phyloP scores from a whole-genome alignment of 306 rosid genomes.

The Erythrophleum fordii region DNA sequence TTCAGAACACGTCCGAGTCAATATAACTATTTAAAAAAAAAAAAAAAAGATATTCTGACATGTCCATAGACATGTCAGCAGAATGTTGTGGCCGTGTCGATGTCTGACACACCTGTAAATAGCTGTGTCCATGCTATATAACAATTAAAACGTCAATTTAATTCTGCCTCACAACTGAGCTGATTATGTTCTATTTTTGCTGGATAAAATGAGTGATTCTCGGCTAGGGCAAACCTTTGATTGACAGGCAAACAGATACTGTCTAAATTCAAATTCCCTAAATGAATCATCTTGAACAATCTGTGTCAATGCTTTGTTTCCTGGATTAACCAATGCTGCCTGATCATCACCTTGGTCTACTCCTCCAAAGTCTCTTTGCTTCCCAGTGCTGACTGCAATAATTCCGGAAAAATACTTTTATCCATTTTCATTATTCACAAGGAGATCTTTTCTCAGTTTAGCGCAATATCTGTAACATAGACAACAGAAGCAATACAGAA shows the following conservation, averaged over 20 bases:
- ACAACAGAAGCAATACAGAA: slow-evolving; percentile 36
- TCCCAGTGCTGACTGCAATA: slow-evolving; percentile 74
- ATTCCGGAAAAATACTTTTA: slow-evolving; percentile 31
- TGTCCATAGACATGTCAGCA: neutral
- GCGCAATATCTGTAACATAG: slow-evolving; percentile 23
- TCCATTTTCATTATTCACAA: slow-evolving; percentile 38
- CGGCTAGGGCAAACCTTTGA: slow-evolving; percentile 70
- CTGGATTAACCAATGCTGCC: slow-evolving; percentile 79
- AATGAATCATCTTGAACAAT: slow-evolving; percentile 95
- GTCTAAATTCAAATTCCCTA: slow-evolving; percentile 97
- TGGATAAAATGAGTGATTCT: slow-evolving; percentile 26
- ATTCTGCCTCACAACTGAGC: slow-evolving; percentile 26
- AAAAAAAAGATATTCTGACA: neutral
- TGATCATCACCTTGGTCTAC: slow-evolving; percentile 89
- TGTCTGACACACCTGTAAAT: neutral
- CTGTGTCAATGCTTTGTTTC: slow-evolving; percentile 81
- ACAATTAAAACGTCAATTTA: slow-evolving; percentile 19
- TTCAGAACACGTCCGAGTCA: neutral
- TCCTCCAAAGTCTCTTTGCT: slow-evolving; percentile 91
- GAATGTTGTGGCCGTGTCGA: neutral
- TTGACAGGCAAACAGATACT: slow-evolving; percentile 93
- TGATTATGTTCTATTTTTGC: slow-evolving; percentile 27
- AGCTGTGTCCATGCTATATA: neutral
- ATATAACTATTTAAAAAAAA: neutral
- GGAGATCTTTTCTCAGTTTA: slow-evolving; percentile 22